Evolutionary conservation across 306 rosid species (phyloP).

Genomic region (Glycine soja): DNA sequence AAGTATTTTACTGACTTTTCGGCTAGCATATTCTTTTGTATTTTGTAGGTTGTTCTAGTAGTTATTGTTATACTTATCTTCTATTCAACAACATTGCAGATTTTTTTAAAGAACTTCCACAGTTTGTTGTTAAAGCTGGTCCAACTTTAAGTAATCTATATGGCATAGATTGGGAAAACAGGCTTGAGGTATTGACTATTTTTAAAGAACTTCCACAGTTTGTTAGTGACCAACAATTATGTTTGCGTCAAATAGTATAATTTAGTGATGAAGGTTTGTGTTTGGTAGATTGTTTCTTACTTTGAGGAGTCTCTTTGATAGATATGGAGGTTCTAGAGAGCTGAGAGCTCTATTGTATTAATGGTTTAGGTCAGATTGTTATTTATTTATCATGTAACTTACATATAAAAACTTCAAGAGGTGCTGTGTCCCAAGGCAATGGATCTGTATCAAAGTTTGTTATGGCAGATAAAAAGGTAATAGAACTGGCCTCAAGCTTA

Average conservation of each 20-base stretch:
- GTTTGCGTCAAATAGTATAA: not conserved
- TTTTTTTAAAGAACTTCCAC: constrained; percentile 96
- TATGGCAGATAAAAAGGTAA: too few species aligned
- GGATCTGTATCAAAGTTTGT: constrained; percentile 57
- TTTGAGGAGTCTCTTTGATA: not conserved
- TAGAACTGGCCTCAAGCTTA: too few species aligned
- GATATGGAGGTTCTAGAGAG: not conserved
- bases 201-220: too few species aligned
- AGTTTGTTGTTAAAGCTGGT: constrained; percentile 90
- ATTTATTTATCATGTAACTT: constrained; percentile 15
- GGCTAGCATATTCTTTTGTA: constrained; percentile 36
- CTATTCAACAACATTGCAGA: constrained; percentile 71
- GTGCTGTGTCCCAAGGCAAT: constrained; percentile 58
- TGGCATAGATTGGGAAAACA: constrained; percentile 94
- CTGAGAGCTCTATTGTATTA: constrained; percentile 10
- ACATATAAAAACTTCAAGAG: constrained; percentile 62
- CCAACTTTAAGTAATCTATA: constrained; percentile 68
- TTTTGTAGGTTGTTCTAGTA: constrained; percentile 35
- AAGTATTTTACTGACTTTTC: constrained; percentile 60
- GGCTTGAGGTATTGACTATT: constrained; percentile 81
- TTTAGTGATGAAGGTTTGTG: not conserved
- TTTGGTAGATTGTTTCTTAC: not conserved
- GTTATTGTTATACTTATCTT: constrained; percentile 42
- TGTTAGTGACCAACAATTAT: not conserved
- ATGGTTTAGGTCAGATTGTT: constrained; percentile 26